Conservation (phyloP, 2,329 filamentous ascomycete genomes). For the Xylaria sp. region DNA sequence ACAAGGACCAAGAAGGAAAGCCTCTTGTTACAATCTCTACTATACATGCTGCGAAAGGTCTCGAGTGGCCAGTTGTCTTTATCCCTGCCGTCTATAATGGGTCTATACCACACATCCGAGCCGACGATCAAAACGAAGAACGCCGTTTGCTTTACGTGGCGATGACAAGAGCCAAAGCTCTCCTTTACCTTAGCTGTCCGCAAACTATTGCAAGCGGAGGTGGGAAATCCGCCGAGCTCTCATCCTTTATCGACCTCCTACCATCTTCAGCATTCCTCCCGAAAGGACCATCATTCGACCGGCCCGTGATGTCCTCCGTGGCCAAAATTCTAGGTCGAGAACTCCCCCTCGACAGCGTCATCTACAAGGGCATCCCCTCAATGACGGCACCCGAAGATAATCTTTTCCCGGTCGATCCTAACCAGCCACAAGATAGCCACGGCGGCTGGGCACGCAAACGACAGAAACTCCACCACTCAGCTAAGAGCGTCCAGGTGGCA, state of each 20-base stretch:
- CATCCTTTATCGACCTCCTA: constrained; percentile 69
- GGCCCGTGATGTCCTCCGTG: constrained; percentile 66
- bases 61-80: constrained; percentile 97
- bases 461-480: constrained; percentile 41
- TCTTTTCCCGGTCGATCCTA: constrained; percentile 69
- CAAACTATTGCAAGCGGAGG: constrained; percentile 65
- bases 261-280: constrained; percentile 45
- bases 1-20: constrained; percentile 60
- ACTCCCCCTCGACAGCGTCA: constrained; percentile 60
- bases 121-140: constrained; percentile 88
- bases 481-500: constrained; percentile 47
- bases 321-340: constrained; percentile 72
- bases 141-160: constrained; percentile 89
- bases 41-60: constrained; percentile 92
- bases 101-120: constrained; percentile 85
- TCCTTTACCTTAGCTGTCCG: constrained; percentile 86
- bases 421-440: too few relatives aligned
- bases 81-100: constrained; percentile 89
- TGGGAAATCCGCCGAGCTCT: constrained; percentile 63
- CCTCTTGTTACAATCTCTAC: constrained; percentile 87
- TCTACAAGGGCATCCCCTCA: constrained; percentile 58
- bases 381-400: constrained; percentile 70
- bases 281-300: constrained; percentile 73
- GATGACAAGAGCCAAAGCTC: constrained; percentile 88
- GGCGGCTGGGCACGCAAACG: constrained; percentile 35